Evolutionary conservation across 768 basidiomycete genomes (phyloP).

Genomic region (Bullera alba): DNA sequence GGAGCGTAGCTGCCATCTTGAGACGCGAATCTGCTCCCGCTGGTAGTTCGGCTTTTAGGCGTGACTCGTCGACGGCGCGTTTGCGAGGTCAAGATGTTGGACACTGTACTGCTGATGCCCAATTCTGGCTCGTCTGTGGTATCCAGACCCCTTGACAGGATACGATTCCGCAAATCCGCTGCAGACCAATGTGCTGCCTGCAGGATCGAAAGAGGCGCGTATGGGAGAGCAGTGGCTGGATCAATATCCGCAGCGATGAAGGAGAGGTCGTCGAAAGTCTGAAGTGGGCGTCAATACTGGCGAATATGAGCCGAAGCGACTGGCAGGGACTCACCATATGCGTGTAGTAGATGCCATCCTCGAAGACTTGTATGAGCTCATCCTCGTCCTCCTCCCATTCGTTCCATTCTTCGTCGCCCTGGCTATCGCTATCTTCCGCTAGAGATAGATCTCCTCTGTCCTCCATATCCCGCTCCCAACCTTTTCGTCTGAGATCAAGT

Average conservation of each 20-base stretch:
- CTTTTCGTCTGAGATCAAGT: conserved; percentile 55
- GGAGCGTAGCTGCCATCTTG: background rate
- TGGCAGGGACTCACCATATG: conserved; percentile 61
- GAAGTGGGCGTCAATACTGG: conserved; percentile 2
- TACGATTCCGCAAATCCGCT: conserved; percentile 38
- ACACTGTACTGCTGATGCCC: conserved; percentile 1
- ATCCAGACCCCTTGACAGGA: conserved; percentile 12
- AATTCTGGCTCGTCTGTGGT: conserved; percentile 6
- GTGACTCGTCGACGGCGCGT: conserved; percentile 47
- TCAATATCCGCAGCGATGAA: conserved; percentile 67
- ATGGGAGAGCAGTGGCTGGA: conserved; percentile 61
- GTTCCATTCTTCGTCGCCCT: conserved; percentile 6
- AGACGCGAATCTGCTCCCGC: conserved; percentile 1
- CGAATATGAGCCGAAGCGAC: background rate
- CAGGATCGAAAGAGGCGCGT: conserved; percentile 60
- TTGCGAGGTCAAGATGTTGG: conserved; percentile 59
- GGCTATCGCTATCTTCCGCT: conserved; percentile 1
- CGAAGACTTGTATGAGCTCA: conserved; percentile 65
- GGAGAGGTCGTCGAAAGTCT: conserved; percentile 76
- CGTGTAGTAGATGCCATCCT: conserved; percentile 69
- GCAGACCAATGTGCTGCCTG: conserved; percentile 71
- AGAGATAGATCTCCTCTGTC: conserved; percentile 12
- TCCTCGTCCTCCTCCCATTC: conserved; percentile 51
- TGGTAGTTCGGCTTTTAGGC: conserved; percentile 28
- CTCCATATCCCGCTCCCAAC: conserved; percentile 28